A percentile compares a stretch with the other conserved stretches of the same genome.
These are phyloP conservation scores for Violaceomyces palustris DNA, from an alignment of 1,284 basidiomycete species.

Conservation along the genomic window DNA sequence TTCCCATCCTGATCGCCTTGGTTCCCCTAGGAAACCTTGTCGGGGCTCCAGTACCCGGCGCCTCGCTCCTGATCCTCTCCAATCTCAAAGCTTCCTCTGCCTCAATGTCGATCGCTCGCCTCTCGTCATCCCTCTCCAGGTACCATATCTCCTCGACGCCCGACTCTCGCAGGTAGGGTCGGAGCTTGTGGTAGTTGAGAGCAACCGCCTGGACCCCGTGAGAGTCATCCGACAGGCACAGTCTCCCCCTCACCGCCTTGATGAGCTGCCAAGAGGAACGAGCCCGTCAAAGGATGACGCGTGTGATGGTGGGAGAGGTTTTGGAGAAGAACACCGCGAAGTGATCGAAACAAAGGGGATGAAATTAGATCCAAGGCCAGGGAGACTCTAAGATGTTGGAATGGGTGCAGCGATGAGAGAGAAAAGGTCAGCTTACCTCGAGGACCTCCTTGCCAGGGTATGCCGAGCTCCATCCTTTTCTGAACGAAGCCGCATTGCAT, in stretches of 20 bases:
- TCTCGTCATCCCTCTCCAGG: constrained; percentile 47
- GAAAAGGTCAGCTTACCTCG: constrained; percentile 58
- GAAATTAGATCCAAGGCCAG: too few species aligned
- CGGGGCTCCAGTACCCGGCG: too few species aligned
- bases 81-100: neutral
- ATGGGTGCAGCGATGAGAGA: neutral
- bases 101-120: neutral
- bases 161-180: constrained; percentile 64
- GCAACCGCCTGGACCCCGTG: constrained; percentile 85
- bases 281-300: neutral
- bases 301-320: neutral
- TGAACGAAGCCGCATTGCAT: constrained; percentile 82
- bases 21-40: too few species aligned
- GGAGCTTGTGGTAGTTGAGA: constrained; percentile 70
- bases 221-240: constrained; percentile 90
- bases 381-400: neutral
- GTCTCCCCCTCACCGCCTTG: constrained; percentile 62
- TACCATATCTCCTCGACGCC: constrained; percentile 70
- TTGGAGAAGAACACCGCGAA: too few species aligned
- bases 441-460: constrained; percentile 79
- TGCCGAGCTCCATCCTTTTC: constrained; percentile 78
- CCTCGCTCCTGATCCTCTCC: too few species aligned
- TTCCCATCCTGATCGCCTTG: too few species aligned
- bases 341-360: too few species aligned
- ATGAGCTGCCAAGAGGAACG: constrained; percentile 61